Base-by-base conservation (phyloP, 306 rosid genomes). In the Trifolium fragiferum region DNA sequence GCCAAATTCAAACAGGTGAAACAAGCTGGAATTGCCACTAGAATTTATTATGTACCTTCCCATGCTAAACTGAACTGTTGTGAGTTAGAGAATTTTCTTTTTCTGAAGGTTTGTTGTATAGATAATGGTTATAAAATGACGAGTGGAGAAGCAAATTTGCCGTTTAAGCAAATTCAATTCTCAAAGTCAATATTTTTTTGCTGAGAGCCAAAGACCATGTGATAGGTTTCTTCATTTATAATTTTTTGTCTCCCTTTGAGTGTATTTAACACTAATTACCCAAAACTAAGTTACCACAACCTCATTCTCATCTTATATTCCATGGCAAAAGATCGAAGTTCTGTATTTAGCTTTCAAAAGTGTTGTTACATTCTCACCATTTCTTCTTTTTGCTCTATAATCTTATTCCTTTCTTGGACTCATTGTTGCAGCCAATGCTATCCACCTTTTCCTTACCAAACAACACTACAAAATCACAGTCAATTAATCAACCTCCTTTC, bases 321-420 rank as follows among this genome's bases (percentile, higher is more conserved):
- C 72, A 67, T 88, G 93, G 89, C 82, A 63, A 83, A 73, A 74
- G 77, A 80, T 76, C 70, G 49, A 58, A 73, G 53, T 59, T 68
- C 72, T 68, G 41, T 77, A 14, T 78, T 76, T 66, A 80, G 82
- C 55, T 80, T 88, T 71, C 87, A 66, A 2, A 61, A 70, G 46
- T 73, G 82, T 61, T 82, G 85, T 76, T 68, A 15, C 75, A 8
- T 70, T 44, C 58, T 83, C 40, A 80, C 68, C 70, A 67, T 78
- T 35, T 47, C 80, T 33, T 86, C 85, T 30, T 70, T 80, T 8
- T 82, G 64, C 62, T 88, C 93, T 5, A 13, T 74, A 75, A 73
- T 82, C 75, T 68, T 83, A 23, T 76, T 73, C 53, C 74, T 86
- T 57, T 80, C 80, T 73, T 86, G 93, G 90, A 85, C 78, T 40